Evolutionary conservation across 2,329 filamentous ascomycete genomes (phyloP).

Genomic region (Coleophoma crateriformis): DNA sequence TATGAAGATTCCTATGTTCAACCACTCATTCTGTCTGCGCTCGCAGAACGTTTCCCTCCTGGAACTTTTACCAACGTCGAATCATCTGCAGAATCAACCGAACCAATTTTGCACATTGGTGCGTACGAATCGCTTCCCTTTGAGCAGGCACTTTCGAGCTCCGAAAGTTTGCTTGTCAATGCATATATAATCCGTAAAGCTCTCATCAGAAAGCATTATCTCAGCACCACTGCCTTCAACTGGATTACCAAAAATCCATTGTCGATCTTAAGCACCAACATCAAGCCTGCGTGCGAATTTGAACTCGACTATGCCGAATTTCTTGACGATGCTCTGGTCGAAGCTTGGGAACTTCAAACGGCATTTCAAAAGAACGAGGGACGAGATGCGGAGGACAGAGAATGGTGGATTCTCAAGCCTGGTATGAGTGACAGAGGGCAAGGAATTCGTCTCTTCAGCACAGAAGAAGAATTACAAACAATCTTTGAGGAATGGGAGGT

Average conservation of each 20-base stretch:
- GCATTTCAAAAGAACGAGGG: slow-evolving; percentile 67
- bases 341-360: slow-evolving; percentile 81
- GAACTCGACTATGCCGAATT: slow-evolving; percentile 98
- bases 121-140: slow-evolving; percentile 89
- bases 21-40: slow-evolving; percentile 71
- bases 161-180: slow-evolving; percentile 65
- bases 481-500: slow-evolving; percentile 94
- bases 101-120: slow-evolving; percentile 62
- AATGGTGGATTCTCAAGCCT: slow-evolving; percentile 99
- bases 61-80: slow-evolving; percentile 50
- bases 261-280: slow-evolving; percentile 61
- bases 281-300: slow-evolving; percentile 77
- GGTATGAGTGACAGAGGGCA: slow-evolving; percentile 96
- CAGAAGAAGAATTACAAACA: slow-evolving; percentile 72
- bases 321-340: slow-evolving; percentile 84
- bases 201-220: slow-evolving; percentile 91
- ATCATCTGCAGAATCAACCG: slow-evolving; percentile 21
- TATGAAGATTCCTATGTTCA: slow-evolving; percentile 91
- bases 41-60: slow-evolving; percentile 55
- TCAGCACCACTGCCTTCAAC: slow-evolving; percentile 75
- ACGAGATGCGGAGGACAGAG: slow-evolving; percentile 35
- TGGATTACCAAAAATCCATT: slow-evolving; percentile 81
- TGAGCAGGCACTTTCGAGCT: slow-evolving; percentile 59
- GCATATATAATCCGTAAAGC: slow-evolving; percentile 96
- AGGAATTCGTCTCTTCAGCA: slow-evolving; percentile 84